Base-by-base conservation (phyloP, 2,329 filamentous ascomycete species). In the Cytospora leucostoma region DNA sequence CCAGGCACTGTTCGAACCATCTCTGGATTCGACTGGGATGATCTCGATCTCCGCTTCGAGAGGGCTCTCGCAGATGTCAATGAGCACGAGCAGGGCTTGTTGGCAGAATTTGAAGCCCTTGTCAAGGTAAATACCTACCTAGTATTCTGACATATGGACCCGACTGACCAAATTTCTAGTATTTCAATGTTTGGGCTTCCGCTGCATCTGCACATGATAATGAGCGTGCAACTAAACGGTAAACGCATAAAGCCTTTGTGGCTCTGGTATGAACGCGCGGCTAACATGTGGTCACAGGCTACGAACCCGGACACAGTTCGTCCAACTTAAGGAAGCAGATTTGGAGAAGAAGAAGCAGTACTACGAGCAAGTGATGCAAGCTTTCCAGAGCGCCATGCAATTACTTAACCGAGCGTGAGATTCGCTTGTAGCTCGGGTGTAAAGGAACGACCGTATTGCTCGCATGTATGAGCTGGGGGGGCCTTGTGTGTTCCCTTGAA, bases 101-200 rank as follows among this genome's bases (percentile, higher is more conserved):
- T 90, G 59, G 80, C 85, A 21, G 88, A 93, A 66, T 92, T 90
- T 67, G 81, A 87, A 17, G 76, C 80, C 50, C 78, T 93, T n/a
- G 82, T 89, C 66, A 84, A 87, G 75, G 89, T 88, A 76, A 62
- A 73, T 68, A 0, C 2, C n/a, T n/a, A 27, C 17, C n/a, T 19
- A 19, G 10, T 12, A 13, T 10, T 12, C 15, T 13, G 12, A 8
- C 32, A 27, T 12, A 7, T 34, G 27, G 2, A 54, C 21, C 12
- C 19, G 13, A 37, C 37, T 54, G 34, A 56, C 44, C 33, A 61
- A 33, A 32, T n/a, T 38, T 44, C 33, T 67, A 96, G 92, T 90
- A 90, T 73, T 96, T 96, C 74, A 83, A 83, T 63, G 78, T 88
- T 40, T 97, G 93, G 93, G 90, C 91, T 32, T 82, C 88, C 21